Base-by-base conservation (phyloP, 352 stramenopile genomes). In the Aphanomyces cochlioides region DNA sequence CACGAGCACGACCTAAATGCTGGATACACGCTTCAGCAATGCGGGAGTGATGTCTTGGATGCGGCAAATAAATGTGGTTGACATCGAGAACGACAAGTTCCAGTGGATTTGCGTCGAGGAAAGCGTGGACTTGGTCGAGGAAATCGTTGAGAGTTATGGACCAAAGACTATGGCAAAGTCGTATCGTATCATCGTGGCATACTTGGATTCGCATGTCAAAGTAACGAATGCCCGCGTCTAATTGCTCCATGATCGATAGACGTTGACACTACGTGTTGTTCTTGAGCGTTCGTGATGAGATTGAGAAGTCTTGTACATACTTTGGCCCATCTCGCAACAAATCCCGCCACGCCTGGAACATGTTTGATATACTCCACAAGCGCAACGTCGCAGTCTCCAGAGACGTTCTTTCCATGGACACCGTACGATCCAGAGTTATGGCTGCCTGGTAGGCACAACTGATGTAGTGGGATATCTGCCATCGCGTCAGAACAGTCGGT, bases 381-480 rank as follows among this genome's bases (percentile, higher is more conserved):
- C 36, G 19, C 48, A 4, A 13, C 37, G 40, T 70, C 47, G 54
- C 64, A 70, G 40, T 70, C 64, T 13, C 64, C 64, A 5, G 64
- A 70, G 8, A 43, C 17, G 38, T 15, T 45, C 43, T 70, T 70
- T 8, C 37, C 38, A 10, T 13, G 36, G 50, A 56, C 39, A 17
- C 10, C 47, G 38, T 70, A 70, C 38, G 64, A 36, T n/a, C 64
- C 64, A 17, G 64, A 70, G 54, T 70, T 70, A 34, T 70, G 64
- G 54, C 64, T 70, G 12, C 64, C 64, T 5, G 39, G 43, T 19
- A 70, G 40, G 3, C 34, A 36, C n/a, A 70, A 19, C 10, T 56
- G 64, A 17, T 70, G 43, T n/a, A 70, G 54, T 3, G 64, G 64
- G 12, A 60, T 15, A 8, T 54, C 8, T 8, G 39, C 34, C 8